Base-by-base conservation (phyloP, 225 moss, liverwort and hornwort species). In the Marchantia paleacea region DNA sequence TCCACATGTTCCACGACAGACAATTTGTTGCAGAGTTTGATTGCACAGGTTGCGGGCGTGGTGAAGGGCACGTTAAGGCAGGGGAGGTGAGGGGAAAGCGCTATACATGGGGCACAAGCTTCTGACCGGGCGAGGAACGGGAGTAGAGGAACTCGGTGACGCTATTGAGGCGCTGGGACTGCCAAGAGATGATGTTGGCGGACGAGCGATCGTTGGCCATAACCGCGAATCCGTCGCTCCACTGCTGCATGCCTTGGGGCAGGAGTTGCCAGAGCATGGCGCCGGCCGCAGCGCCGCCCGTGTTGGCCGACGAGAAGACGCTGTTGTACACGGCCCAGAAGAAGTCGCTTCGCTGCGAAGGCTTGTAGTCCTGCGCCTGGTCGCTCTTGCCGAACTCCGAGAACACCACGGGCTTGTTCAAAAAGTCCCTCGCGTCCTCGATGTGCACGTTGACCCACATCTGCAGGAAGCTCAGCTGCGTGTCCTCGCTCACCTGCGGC, bases 351-450 rank as follows among this genome's bases (percentile, higher is more conserved):
- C 79, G 51, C 54, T 79, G 79, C 16, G 48, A 26, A 2, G 64
- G 64, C 52, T 69, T 29, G 79, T 68, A 79, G 55, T 39, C 54
- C 69, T 24, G 8, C 3, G 29, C 51, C 10, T 16, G 30, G 26
- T 79, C 79, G 55, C 55, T 30, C 69, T 79, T 79, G 52, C 79
- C 79, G 79, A 79, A 79, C 39, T 79, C 79, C 54, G 79, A 28
- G 7, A 79, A 69, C 69, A 79, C 49, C 30, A 79, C 79, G 19
- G 79, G 79, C 81, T 73, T 81, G 64, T 54, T 67, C 69, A 79
- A 11, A 11, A 53, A 50, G 31, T 55, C 48, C 69, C 3, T 9
- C 2, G 79, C 68, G 28, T 79, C 79, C 29, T 68, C 28, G 51
- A 79, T 79, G 79, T 79, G 79, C 53, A 68, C 30, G 12, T 71